Percentiles rank a stretch among this genome's conserved stretches.
These are phyloP conservation scores for Fonsecaea monophora DNA, from an alignment of 2,329 filamentous ascomycete species.

Conservation along the genomic window DNA sequence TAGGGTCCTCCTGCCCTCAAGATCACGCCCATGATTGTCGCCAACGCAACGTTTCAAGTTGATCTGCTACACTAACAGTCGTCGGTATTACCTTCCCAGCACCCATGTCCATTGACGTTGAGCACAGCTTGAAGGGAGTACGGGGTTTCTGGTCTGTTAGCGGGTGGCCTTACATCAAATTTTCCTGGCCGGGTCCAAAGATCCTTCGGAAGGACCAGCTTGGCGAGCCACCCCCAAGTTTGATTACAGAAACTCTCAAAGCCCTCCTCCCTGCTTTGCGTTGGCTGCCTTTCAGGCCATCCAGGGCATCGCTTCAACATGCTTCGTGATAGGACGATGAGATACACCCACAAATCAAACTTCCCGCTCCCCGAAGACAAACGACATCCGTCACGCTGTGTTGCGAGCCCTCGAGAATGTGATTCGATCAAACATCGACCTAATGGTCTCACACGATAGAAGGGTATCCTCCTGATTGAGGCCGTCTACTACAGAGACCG, in stretches of 20 bases:
- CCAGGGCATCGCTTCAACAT: neutral
- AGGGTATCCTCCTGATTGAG: neutral
- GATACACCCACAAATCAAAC: conserved; percentile 1
- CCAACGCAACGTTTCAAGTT: neutral
- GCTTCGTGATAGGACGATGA: neutral
- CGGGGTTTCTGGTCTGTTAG: neutral
- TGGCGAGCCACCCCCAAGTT: neutral
- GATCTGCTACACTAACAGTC: neutral
- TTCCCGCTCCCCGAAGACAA: neutral
- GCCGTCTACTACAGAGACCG: neutral
- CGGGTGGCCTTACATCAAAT: neutral
- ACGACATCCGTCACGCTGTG: neutral
- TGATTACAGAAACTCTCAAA: neutral
- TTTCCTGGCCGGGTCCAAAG: neutral
- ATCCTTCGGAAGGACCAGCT: neutral
- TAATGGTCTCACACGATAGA: neutral
- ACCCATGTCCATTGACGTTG: neutral
- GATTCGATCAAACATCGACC: neutral
- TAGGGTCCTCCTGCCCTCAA: neutral
- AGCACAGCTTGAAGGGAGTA: neutral
- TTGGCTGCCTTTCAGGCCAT: neutral
- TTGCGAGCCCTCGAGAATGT: neutral
- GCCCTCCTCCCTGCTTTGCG: neutral
- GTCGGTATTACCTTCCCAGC: neutral
- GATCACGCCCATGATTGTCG: neutral